Conservation (phyloP, 2,329 filamentous ascomycete genomes). For the Zarea fungicola region DNA sequence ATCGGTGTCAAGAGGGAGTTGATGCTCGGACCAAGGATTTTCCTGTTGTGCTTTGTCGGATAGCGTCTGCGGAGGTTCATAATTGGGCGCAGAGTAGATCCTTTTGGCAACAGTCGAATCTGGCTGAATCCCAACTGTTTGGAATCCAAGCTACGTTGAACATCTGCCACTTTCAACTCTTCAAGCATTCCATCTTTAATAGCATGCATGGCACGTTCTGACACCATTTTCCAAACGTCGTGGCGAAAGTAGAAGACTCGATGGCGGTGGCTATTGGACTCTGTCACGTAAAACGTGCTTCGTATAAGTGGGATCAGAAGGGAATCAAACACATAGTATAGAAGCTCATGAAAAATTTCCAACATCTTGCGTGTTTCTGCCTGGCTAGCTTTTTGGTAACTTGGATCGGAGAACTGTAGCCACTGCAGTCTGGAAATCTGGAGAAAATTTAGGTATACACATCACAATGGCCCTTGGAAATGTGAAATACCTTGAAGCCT, state of each 20-base stretch:
- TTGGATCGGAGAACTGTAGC: constrained; percentile 55
- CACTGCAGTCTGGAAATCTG: constrained; percentile 67
- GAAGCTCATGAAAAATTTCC: constrained; percentile 75
- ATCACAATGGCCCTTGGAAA: constrained; percentile 6
- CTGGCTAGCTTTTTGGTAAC: constrained; percentile 53
- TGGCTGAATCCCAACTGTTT: constrained; percentile 70
- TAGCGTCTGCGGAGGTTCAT: constrained; percentile 73
- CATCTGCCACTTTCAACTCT: constrained; percentile 58
- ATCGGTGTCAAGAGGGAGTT: constrained; percentile 60
- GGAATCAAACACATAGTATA: constrained; percentile 93
- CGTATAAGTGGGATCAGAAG: constrained; percentile 81
- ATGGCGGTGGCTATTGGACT: constrained; percentile 75
- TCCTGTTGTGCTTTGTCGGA: constrained; percentile 56
- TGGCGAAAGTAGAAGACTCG: constrained; percentile 91
- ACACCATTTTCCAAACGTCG: constrained; percentile 77
- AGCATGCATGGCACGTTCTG: constrained; percentile 63
- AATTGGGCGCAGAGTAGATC: constrained; percentile 70
- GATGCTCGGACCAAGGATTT: constrained; percentile 43
- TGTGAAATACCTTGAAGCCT: constrained; percentile 59
- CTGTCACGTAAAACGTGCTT: constrained; percentile 89
- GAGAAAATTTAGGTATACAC: not conserved
- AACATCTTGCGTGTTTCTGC: constrained; percentile 70
- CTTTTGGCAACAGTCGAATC: constrained; percentile 78
- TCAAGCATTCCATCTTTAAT: constrained; percentile 74
- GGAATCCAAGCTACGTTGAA: constrained; percentile 52